Evolutionary conservation across 108 stramenopile genomes (phyloP), one percentile per base, ranked within the genome.

Genomic region (Cyclotella baltica): DNA sequence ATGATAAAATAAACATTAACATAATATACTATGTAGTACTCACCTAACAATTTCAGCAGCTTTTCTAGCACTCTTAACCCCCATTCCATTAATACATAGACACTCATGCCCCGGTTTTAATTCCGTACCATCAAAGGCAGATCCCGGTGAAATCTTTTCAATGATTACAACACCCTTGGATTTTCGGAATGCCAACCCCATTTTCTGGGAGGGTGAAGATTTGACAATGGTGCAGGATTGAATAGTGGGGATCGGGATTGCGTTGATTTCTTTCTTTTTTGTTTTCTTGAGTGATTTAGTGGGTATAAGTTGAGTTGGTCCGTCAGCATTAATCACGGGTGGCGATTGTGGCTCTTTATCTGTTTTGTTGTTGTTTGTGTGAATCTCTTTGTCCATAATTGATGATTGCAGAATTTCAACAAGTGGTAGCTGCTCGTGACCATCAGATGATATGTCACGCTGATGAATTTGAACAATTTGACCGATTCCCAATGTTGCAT

Each of bases 111-210:
- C 79, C 8, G 72, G 0, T 28, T 52, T 48, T 28, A 80, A 61
- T 34, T 16, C 59, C 0, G 61, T 61, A 9, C 79, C 79, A 34
- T 73, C 67, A 27, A 73, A 73, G 34, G 62, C 47, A 6, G 72
- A 73, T 22, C 62, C 73, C n/a, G 79, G 67, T 1, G 47, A 10
- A 29, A 80, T 70, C 51, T 74, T 70, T 52, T 80, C 79, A 22
- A 80, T 59, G 20, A 73, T 51, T 13, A 80, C 67, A 11, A 35
- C 55, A 25, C 59, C 79, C 33, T 62, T 69, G 19, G 67, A 25
- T 52, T 80, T 80, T n/a, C 79, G 72, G 61, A 80, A 73, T 35
- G 72, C 66, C 10, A 80, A 59, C 1, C 79, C 79, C 38, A 73
- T 48, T 72, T 80, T 80, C 69, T 73, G 66, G 31, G n/a, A 46